These are phyloP conservation scores for Solanum gandarillasii DNA, from an alignment of 257 asterid genomes.

Conservation along the genomic window DNA sequence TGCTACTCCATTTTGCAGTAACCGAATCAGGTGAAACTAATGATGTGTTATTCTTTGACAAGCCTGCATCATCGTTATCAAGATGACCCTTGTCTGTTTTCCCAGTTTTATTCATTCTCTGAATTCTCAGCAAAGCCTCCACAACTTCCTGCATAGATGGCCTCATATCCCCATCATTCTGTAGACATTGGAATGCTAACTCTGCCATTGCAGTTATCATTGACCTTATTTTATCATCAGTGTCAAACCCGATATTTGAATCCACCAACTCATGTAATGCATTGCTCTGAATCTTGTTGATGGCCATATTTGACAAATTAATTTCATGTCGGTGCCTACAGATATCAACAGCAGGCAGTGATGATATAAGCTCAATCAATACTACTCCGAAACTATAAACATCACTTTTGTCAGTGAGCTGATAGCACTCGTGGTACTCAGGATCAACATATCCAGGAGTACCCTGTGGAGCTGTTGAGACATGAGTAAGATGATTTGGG, in stretches of 20 bases:
- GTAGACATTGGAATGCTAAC: slow-evolving; percentile 63
- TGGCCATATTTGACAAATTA: slow-evolving; percentile 59
- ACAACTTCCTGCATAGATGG: slow-evolving; percentile 65
- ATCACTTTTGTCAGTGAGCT: slow-evolving; percentile 66
- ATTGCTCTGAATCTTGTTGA: slow-evolving; percentile 48
- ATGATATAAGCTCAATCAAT: slow-evolving; percentile 61
- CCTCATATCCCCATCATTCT: slow-evolving; percentile 52
- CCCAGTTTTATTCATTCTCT: slow-evolving; percentile 16
- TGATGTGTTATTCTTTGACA: slow-evolving; percentile 6
- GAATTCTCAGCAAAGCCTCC: slow-evolving; percentile 26
- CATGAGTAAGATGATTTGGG: slow-evolving; percentile 59
- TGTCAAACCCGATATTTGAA: slow-evolving; percentile 34
- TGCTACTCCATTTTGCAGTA: slow-evolving; percentile 3
- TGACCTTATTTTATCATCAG: slow-evolving; percentile 23
- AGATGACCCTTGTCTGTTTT: slow-evolving; percentile 18
- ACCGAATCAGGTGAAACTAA: slow-evolving; percentile 17
- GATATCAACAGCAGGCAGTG: slow-evolving; percentile 67
- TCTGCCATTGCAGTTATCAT: slow-evolving; percentile 44
- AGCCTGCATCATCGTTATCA: slow-evolving; percentile 20
- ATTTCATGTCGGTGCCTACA: slow-evolving; percentile 57
- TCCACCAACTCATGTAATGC: slow-evolving; percentile 64
- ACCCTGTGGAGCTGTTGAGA: slow-evolving; percentile 87
- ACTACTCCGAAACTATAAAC: slow-evolving; percentile 83
- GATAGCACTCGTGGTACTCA: slow-evolving; percentile 67
- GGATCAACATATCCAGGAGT: slow-evolving; percentile 90